phyloP scores from a whole-genome alignment of 1,139 yeast genomes.

The Candida sp. region DNA sequence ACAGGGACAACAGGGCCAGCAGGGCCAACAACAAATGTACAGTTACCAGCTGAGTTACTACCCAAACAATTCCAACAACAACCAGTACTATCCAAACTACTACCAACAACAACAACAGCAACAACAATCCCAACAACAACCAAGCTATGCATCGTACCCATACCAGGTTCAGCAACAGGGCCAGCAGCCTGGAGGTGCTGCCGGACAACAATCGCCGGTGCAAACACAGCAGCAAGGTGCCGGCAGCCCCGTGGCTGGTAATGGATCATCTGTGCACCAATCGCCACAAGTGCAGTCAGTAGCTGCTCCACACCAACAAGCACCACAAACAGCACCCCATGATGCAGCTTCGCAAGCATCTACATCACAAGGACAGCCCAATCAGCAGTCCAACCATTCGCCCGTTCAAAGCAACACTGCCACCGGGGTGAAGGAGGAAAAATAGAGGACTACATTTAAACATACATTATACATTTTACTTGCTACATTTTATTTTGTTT shows the following conservation, averaged over 20 bases:
- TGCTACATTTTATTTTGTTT: neutral
- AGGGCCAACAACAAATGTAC: slow-evolving; percentile 16
- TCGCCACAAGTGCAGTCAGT: slow-evolving; percentile 3
- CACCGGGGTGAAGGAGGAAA: neutral
- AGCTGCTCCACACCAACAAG: neutral
- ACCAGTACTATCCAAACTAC: slow-evolving; percentile 19
- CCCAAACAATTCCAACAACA: slow-evolving; percentile 11
- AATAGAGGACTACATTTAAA: neutral
- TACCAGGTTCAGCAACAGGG: neutral
- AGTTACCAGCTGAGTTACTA: slow-evolving; percentile 22
- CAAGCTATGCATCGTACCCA: neutral
- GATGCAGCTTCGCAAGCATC: neutral
- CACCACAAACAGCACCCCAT: slow-evolving; percentile 2
- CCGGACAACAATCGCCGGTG: slow-evolving; percentile 1
- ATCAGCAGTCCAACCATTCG: slow-evolving; percentile 3
- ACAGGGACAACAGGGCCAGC: slow-evolving; percentile 7
- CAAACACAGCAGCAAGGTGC: neutral
- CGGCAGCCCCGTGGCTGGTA: slow-evolving; percentile 2
- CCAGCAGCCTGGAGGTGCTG: neutral
- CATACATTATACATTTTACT: neutral
- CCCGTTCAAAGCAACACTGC: slow-evolving; percentile 1
- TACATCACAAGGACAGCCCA: neutral
- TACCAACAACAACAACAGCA: slow-evolving; percentile 17
- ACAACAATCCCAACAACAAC: neutral
- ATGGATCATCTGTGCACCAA: slow-evolving; percentile 1